phyloP scores from a whole-genome alignment of 2,329 filamentous ascomycete genomes.

The Aureobasidium mangrovei region DNA sequence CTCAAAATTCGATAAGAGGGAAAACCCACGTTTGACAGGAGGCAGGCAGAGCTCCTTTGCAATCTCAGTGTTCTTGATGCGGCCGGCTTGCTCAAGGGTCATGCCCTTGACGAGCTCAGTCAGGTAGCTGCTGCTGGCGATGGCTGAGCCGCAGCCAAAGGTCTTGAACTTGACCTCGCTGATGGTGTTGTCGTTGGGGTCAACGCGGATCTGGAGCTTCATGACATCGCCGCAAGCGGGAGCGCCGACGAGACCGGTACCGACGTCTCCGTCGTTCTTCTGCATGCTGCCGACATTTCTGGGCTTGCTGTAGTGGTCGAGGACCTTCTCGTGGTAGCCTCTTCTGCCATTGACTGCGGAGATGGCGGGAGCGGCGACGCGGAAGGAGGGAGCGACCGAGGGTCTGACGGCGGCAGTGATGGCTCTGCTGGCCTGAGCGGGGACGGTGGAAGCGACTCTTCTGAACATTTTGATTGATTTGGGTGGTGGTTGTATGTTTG shows the following conservation, averaged over 20 bases:
- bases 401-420: constrained; percentile 42
- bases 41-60: constrained; percentile 89
- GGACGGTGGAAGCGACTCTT: constrained; percentile 45
- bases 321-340: constrained; percentile 58
- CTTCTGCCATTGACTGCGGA: constrained; percentile 33
- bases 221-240: constrained; percentile 88
- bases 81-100: constrained; percentile 86
- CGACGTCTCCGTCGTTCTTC: constrained; percentile 74
- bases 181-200: constrained; percentile 79
- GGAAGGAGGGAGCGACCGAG: constrained; percentile 39
- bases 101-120: constrained; percentile 93
- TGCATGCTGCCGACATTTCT: constrained; percentile 71
- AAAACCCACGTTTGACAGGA: constrained; percentile 69
- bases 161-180: constrained; percentile 97
- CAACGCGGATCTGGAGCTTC: constrained; percentile 89
- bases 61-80: constrained; percentile 95
- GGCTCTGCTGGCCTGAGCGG: constrained; percentile 44
- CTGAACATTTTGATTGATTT: constrained; percentile 44
- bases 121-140: constrained; percentile 88
- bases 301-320: constrained; percentile 76
- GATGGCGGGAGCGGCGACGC: constrained; percentile 35
- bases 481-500: neutral
- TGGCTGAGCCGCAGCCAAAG: constrained; percentile 88
- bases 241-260: constrained; percentile 84
- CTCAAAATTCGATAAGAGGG: neutral